Evolutionary conservation across 75 land plant species (phyloP).

Genomic region (Cupressus sempervirens): DNA sequence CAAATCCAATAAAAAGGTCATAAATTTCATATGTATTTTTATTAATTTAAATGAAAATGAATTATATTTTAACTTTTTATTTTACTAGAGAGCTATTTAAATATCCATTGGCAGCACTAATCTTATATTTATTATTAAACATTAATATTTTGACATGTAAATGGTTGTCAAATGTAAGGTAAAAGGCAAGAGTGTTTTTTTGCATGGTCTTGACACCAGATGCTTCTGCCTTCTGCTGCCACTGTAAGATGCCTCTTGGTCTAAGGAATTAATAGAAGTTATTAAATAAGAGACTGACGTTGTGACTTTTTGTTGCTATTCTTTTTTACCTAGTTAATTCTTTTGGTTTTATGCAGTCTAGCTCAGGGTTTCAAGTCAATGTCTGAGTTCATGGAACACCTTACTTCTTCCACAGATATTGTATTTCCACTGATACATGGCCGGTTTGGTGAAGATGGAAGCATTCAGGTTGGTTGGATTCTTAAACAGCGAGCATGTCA

Average conservation of each 20-base stretch:
- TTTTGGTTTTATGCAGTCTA: constrained; percentile 37
- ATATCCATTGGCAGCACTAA: too few relatives aligned
- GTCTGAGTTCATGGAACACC: constrained; percentile 62
- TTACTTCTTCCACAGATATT: constrained; percentile 56
- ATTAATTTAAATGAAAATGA: too few relatives aligned
- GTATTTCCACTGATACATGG: constrained; percentile 90
- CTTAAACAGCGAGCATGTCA: background rate
- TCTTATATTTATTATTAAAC: too few relatives aligned
- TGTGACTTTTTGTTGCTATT: background rate
- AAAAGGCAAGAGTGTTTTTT: too few relatives aligned
- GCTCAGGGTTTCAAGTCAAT: constrained; percentile 57
- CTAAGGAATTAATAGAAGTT: background rate
- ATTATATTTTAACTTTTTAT: too few relatives aligned
- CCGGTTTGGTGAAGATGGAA: constrained; percentile 81
- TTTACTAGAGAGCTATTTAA: too few relatives aligned
- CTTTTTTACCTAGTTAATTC: background rate
- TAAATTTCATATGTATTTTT: too few relatives aligned
- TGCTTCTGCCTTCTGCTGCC: background rate
- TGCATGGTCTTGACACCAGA: too few relatives aligned
- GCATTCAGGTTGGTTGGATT: constrained; percentile 49
- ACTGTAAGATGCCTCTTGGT: too few relatives aligned
- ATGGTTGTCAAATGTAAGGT: too few relatives aligned
- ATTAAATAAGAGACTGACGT: background rate
- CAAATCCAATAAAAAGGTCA: too few relatives aligned
- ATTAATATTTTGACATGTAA: too few relatives aligned